Percentiles rank a stretch among this genome's conserved stretches.
phyloP scores from a whole-genome alignment of 768 basidiomycete genomes.

The Boletales sp. region DNA sequence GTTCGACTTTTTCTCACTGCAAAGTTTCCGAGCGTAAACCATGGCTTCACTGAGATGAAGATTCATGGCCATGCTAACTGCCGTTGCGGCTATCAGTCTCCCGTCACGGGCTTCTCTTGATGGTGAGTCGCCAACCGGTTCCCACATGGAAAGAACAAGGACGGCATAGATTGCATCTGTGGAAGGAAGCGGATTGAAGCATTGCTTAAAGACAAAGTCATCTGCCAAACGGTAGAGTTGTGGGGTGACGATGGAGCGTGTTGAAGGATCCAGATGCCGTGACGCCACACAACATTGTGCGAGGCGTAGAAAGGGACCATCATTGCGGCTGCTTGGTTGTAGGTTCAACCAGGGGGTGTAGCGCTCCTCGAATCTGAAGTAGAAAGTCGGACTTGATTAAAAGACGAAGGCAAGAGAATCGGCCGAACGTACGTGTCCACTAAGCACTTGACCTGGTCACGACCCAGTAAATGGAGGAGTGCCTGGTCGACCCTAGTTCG shows the following conservation, averaged over 20 bases:
- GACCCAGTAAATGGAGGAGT: slow-evolving; percentile 31
- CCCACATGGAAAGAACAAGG: slow-evolving; percentile 43
- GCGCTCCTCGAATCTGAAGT: slow-evolving; percentile 37
- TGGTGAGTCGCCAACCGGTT: slow-evolving; percentile 35
- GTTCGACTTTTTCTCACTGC: slow-evolving; percentile 25
- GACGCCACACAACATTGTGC: slow-evolving; percentile 46
- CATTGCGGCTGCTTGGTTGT: slow-evolving; percentile 29
- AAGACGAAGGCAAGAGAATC: background rate
- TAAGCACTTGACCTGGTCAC: slow-evolving; percentile 34
- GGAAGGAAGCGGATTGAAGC: slow-evolving; percentile 41
- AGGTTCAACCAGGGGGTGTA: slow-evolving; percentile 45
- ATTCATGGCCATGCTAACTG: slow-evolving; percentile 47
- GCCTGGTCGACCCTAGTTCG: slow-evolving; percentile 23
- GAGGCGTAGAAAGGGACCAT: slow-evolving; percentile 37
- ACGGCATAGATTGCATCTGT: slow-evolving; percentile 40
- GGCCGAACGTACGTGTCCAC: slow-evolving; percentile 34
- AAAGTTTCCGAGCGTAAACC: slow-evolving; percentile 28
- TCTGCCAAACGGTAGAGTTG: slow-evolving; percentile 41
- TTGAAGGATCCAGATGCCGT: slow-evolving; percentile 38
- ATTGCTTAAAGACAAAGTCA: slow-evolving; percentile 35
- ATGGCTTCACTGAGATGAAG: slow-evolving; percentile 38
- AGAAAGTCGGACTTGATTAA: background rate
- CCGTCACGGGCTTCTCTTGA: slow-evolving; percentile 35
- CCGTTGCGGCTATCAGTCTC: slow-evolving; percentile 37
- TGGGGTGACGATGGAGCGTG: slow-evolving; percentile 35